Base-by-base conservation (phyloP, 192 early-diverging fungal species). In the Phycomyces blakesleeanus region DNA sequence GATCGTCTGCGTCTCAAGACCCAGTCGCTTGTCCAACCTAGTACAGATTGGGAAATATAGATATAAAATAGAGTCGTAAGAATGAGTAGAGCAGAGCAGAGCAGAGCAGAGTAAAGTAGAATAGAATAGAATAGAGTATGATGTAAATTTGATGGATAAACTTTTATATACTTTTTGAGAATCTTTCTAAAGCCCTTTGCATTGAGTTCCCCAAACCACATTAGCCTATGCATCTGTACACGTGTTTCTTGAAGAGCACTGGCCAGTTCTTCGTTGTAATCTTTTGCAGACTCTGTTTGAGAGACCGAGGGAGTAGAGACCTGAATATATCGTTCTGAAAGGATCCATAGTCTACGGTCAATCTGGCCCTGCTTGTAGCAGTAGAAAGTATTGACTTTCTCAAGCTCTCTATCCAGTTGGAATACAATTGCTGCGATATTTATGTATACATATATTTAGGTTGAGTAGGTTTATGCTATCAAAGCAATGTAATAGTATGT, bases 341-440 rank as follows among this genome's bases (percentile, higher is more conserved):
- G 61, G 21, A 87, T 84, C 57, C 84, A 77, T 41, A 91, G 78
- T 5, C 88, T 80, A 3, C 88, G 76, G 59, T 90, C 87, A 29
- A 91, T 74, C 54, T 92, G 87, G 10, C 78, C 74, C 57, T 88
- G 87, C 61, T 93, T 93, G 64, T 90, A 85, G 18, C 85, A 63
- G 59, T 91, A 92, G 62, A 92, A 92, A 9, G 76, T 73, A 49
- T 94, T 89, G 72, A 91, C 84, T 75, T 92, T 92, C 66, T 94
- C 91, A 5, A 94, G 65, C 58, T 94, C 93, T 66, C 91, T 78
- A 60, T 94, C 93, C 50, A 94, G 75, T 40, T 81, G 79, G 64
- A 87, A 94, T 58, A 93, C 87, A 74, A 93, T 92, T 14, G 81
- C 84, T 73, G 77, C 22, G 78, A 59, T 76, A 83, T 25, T 70